Evolutionary conservation across 441 rosid genomes (phyloP), one percentile per base, ranked within the genome.

Genomic region (Adansonia madagascariensis): DNA sequence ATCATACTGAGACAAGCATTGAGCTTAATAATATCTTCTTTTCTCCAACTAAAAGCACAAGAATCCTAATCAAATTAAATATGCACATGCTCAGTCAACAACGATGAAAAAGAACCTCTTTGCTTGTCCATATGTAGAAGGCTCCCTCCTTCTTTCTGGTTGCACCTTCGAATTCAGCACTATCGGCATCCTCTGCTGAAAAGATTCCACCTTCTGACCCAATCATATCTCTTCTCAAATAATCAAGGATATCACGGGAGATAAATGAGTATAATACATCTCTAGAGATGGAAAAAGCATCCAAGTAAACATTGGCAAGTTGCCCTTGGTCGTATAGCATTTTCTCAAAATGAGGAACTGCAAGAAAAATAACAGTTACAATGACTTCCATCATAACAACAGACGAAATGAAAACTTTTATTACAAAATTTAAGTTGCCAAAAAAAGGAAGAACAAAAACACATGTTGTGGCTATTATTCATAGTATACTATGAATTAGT

Each of bases 311-410:
- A 41, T 89, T 93, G 41, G 85, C 91, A 76, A 93, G 94, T 75
- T 95, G 99, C 66, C 97, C 99, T 80, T 95, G 99, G 84, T 95
- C 99, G 78, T 95, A 95, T 78, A 95, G 52, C 99, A 95, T 95
- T 80, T 95, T 95, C 90, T 95, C 99, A 82, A 95, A 95, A 88
- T 95, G 98, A 15, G 99, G 99, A 85, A 95, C 99, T 95, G 91
- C 93, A 79, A 82, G 79, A 76, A 80, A 70, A 70, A 49, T 14
- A 4, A 62, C 73, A 50, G 63, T 66, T 63, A 76, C 77, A 73
- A 69, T 12, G 18, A 59, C 27, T 4, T 71, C 14, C 41, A 71
- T 24, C 22, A 64, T 11, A 46, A 14, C 3, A 75, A 69, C 61
- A 17, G 18, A 6, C 0, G 11, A 24, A 46, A 47, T 46, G 50